These are phyloP conservation scores for Solanum chmielewskii DNA, from an alignment of 257 asterid species.

Conservation along the genomic window DNA sequence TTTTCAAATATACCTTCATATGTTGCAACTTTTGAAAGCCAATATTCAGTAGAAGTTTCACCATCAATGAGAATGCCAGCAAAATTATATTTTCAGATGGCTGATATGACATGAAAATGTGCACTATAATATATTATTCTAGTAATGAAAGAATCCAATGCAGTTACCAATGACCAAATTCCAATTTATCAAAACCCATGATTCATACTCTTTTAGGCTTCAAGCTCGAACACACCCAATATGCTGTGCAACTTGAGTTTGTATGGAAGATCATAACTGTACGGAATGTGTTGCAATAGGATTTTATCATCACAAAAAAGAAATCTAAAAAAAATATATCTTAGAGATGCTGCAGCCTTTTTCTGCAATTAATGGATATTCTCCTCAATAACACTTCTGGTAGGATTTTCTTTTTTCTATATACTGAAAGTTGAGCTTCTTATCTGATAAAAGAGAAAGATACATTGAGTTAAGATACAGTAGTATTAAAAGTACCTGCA, in stretches of 20 bases:
- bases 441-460: neutral
- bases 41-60: neutral
- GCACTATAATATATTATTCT: neutral
- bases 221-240: neutral
- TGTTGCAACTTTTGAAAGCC: neutral
- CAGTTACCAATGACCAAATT: neutral
- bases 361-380: neutral
- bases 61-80: neutral
- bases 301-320: neutral
- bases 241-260: neutral
- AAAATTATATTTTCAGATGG: neutral
- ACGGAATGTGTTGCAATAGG: neutral
- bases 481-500: slow-evolving; percentile 52
- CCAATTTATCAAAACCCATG: neutral
- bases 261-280: neutral
- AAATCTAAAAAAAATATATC: neutral
- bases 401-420: neutral
- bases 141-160: neutral
- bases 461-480: neutral
- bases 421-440: neutral
- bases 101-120: neutral
- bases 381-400: neutral
- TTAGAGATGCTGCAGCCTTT: neutral
- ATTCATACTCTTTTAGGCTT: neutral
- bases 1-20: neutral